These are phyloP conservation scores for Xylariomycetidae sp. DNA, from an alignment of 2,329 filamentous ascomycete genomes.

Conservation along the genomic window DNA sequence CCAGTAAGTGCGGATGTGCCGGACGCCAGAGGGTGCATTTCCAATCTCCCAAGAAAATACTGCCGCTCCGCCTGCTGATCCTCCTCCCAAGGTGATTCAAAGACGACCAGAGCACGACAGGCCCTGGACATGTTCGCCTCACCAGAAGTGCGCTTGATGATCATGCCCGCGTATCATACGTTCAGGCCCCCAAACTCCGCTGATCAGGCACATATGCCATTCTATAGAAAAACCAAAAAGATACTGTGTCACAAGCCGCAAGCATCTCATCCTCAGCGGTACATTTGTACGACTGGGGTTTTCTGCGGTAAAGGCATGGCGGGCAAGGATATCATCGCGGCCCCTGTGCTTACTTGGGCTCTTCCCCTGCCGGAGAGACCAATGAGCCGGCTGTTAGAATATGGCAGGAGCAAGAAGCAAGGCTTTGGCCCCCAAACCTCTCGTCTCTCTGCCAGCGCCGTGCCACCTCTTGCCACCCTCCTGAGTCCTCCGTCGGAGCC, in stretches of 20 bases:
- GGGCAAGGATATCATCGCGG: slow-evolving; percentile 10
- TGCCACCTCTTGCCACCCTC: too few species aligned
- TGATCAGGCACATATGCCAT: background rate
- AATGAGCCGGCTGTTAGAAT: slow-evolving; percentile 15
- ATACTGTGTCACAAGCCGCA: background rate
- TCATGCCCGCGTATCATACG: background rate
- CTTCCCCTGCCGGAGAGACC: slow-evolving; percentile 23
- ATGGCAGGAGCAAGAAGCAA: slow-evolving; percentile 6
- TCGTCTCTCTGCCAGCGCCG: slow-evolving; percentile 12
- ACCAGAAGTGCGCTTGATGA: background rate
- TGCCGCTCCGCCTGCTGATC: too few species aligned
- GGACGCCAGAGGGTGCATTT: background rate
- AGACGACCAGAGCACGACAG: too few species aligned
- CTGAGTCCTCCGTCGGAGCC: slow-evolving; percentile 11
- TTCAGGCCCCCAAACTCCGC: background rate
- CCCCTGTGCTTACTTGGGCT: slow-evolving; percentile 22
- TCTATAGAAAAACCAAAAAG: too few species aligned
- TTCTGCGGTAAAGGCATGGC: slow-evolving; percentile 16
- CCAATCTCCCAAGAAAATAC: too few species aligned
- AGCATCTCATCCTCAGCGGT: background rate
- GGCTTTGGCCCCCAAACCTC: slow-evolving; percentile 14
- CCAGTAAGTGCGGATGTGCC: background rate
- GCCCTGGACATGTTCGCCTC: too few species aligned
- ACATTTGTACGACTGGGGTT: slow-evolving; percentile 5
- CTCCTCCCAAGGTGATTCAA: too few species aligned